These are phyloP conservation scores for Graphiopsis chlorocephala DNA, from an alignment of 2,329 filamentous ascomycete species.

Conservation along the genomic window DNA sequence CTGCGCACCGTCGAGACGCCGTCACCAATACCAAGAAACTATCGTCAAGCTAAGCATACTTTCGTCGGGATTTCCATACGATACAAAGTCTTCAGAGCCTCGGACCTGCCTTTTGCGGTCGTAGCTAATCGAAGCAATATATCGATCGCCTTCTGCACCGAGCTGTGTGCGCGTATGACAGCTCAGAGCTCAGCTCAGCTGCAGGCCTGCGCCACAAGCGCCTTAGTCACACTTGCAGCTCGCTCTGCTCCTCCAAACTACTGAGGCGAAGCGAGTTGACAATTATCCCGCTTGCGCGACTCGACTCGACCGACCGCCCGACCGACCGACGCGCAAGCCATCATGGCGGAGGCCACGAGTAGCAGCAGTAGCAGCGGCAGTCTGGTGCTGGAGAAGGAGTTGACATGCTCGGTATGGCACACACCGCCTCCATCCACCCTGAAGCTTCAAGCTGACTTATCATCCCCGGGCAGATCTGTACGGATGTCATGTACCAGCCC, in stretches of 20 bases:
- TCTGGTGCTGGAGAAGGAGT: conserved; percentile 80
- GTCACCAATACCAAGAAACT: not conserved
- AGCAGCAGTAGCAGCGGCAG: conserved; percentile 9
- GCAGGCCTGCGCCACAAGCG: conserved; percentile 14
- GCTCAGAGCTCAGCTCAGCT: not conserved
- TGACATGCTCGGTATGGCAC: conserved; percentile 83
- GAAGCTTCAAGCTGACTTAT: not conserved
- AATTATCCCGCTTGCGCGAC: not conserved
- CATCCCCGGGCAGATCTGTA: conserved; percentile 73
- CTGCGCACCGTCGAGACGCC: too few species aligned
- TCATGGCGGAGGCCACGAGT: conserved; percentile 13
- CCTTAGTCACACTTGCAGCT: conserved; percentile 8
- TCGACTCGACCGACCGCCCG: too few species aligned
- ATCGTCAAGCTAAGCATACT: not conserved
- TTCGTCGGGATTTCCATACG: not conserved
- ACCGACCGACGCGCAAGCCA: conserved; percentile 8
- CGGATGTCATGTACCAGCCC: conserved; percentile 59
- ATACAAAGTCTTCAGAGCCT: not conserved
- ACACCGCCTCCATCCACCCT: not conserved
- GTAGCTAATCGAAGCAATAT: not conserved
- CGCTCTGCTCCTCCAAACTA: not conserved
- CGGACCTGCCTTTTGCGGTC: not conserved
- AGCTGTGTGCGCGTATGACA: not conserved
- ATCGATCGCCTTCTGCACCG: not conserved
- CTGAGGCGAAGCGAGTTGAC: not conserved